Base-by-base conservation (phyloP, 179 eudicot genomes). In the Drosera spatulata region DNA sequence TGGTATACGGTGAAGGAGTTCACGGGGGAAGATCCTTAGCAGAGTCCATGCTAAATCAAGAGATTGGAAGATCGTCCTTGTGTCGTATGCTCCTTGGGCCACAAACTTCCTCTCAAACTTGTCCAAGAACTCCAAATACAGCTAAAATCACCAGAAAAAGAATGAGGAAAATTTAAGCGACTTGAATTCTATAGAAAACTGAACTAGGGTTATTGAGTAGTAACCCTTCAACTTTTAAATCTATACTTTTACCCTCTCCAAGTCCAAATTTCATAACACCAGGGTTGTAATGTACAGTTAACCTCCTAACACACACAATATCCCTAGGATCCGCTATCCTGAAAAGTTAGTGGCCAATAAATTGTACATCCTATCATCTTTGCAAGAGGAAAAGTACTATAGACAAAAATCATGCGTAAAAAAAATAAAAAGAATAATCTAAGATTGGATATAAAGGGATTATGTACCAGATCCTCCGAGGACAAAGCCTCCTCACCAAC, bases 401-500 rank as follows among this genome's bases (percentile, higher is more conserved):
- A 0, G 33, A 22, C 33, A 22, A 22, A 22, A 0, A 22, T 22
- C 33, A 22, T 22, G 33, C 33, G 33, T 22, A 22, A 22, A 22
- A 22, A 22, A 22, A n/a, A n/a, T n/a, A n/a, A 41, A 43, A 42
- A 42, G 14, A 11, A 39, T 58, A 3, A 58, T 58, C 48, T 4
- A 8, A 39, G 12, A 53, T 43, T 39, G 13, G 38, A 7, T 13
- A 14, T 44, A 45, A 14, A 15, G 11, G 37, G 46, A 53, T 49
- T 58, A 22, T 5, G 40, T 74, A 94, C 99, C 96, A 94, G 78
- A 69, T 94, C 99, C 75, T 94, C 99, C 10, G 99, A 94, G 74
- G 99, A 94, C 65, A 94, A 95, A 7, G 99, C 99, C 79, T 94
- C 99, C 72, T 93, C 99, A 71, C 99, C 99, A 48, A 93, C 99